Conservation (phyloP, 148 eudicot genomes). For the Vaccinium vitisidaea region DNA sequence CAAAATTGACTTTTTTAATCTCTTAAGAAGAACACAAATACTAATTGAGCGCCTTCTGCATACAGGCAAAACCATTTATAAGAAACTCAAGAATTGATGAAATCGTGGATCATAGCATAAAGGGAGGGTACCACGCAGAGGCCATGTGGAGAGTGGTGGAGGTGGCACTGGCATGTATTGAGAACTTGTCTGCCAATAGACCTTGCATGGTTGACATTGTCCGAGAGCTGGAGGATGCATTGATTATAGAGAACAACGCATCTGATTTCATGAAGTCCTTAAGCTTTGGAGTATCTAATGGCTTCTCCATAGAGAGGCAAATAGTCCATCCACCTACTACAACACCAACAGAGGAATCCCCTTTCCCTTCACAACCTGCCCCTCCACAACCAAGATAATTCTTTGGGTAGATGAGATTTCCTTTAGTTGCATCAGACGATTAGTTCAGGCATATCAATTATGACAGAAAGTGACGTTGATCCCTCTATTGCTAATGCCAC, state of each 20-base stretch:
- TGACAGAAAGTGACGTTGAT: background rate
- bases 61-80: constrained; percentile 53
- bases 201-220: constrained; percentile 57
- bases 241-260: constrained; percentile 56
- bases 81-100: constrained; percentile 47
- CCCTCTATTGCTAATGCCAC: constrained; percentile 13
- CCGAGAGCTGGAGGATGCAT: constrained; percentile 59
- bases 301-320: constrained; percentile 49
- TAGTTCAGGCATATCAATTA: constrained; percentile 7
- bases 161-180: constrained; percentile 57
- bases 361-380: constrained; percentile 33
- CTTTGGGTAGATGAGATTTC: background rate
- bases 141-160: constrained; percentile 67
- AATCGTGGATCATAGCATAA: constrained; percentile 54
- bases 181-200: constrained; percentile 46
- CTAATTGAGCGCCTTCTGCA: constrained; percentile 2
- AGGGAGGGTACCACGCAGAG: constrained; percentile 52
- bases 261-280: constrained; percentile 57
- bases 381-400: constrained; percentile 54
- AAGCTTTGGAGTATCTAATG: constrained; percentile 48
- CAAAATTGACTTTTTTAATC: background rate
- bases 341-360: constrained; percentile 33
- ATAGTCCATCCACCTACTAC: constrained; percentile 31
- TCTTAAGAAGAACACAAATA: background rate
- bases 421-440: background rate